Evolutionary conservation across 2,329 filamentous ascomycete genomes (phyloP).

Genomic region (Ophiostoma fasciatum): DNA sequence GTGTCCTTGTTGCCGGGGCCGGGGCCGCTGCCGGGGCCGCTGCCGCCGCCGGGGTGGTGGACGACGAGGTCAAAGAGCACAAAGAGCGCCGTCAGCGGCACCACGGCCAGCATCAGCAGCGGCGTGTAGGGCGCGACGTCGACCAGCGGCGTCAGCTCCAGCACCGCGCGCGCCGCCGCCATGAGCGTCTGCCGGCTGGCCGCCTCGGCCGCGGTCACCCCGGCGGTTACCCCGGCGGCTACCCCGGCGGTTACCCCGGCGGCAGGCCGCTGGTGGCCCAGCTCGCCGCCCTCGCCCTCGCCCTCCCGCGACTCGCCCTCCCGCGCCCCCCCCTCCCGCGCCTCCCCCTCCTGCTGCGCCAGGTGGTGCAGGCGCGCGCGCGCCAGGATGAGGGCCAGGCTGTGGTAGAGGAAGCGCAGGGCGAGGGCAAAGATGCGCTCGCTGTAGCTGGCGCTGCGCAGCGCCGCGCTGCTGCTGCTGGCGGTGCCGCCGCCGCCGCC

Average conservation of each 20-base stretch:
- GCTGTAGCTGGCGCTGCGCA: conserved; percentile 6
- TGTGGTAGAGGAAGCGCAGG: conserved; percentile 17
- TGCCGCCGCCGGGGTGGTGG: conserved; percentile 20
- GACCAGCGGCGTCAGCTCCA: conserved; percentile 17
- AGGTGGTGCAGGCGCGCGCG: conserved; percentile 14
- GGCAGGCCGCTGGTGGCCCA: too few species aligned
- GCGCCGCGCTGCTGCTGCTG: neutral
- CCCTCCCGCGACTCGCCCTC: too few species aligned
- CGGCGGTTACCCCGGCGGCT: too few species aligned
- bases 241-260: too few species aligned
- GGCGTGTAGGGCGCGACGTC: conserved; percentile 18
- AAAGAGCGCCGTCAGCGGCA: conserved; percentile 23
- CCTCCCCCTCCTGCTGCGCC: neutral
- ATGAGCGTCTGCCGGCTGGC: conserved; percentile 1
- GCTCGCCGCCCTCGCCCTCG: too few species aligned
- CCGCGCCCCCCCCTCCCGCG: too few species aligned
- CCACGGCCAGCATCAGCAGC: conserved; percentile 19
- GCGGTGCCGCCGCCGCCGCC: neutral
- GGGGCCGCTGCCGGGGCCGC: too few species aligned
- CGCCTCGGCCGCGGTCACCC: neutral
- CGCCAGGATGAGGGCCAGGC: conserved; percentile 15
- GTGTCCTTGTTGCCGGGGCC: conserved; percentile 15
- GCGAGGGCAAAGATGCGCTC: conserved; percentile 9
- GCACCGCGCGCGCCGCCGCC: conserved; percentile 11
- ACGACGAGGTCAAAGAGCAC: conserved; percentile 27